Evolutionary conservation across 108 stramenopile species (phyloP), one percentile per base, ranked within the genome.

Genomic region (Nitzschia sp.): DNA sequence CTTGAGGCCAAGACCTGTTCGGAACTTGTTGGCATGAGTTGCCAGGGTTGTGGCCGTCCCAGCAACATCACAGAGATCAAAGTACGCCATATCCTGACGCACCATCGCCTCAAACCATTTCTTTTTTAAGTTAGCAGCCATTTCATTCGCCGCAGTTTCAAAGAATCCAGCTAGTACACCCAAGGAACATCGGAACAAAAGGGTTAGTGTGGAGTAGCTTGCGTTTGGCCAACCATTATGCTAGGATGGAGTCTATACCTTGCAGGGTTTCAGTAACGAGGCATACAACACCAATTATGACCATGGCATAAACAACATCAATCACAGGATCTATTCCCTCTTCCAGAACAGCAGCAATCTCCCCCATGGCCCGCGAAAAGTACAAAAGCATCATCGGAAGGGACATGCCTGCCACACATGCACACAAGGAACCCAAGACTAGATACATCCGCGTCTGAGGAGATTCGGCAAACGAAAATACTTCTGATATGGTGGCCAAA

Each of bases 21-120:
- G 58, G 59, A 59, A 81, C 51, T 76, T 73, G 34, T 40, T 55
- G 26, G 71, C 80, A 69, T 76, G 77, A 0, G 65, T 66, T 9
- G 71, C 44, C 21, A 81, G 69, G 34, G 73, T 69, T 15, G 81
- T 72, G 41, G 85, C 73, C 6, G 76, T 59, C 10, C 70, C 79
- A 0, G 80, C 61, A 11, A 83, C 77, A 66, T 86, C 81, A 25
- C 70, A 60, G 37, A 73, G 41, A 41, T 86, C 85, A 67, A 69
- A 80, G 62, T 80, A 86, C 22, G 81, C 68, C 76, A 86, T 79
- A 54, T 86, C 85, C 51, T 83, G 75, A 19, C 77, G 52, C 15
- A 86, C 65, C 11, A 86, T 68, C 1, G 85, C 80, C n/a, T 67
- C 63, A 51, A 86, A 79, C 82, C 82, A 83, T 11, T 67, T 41